Conservation (phyloP, 2,329 filamentous ascomycete genomes). For the Botrytis aclada region DNA sequence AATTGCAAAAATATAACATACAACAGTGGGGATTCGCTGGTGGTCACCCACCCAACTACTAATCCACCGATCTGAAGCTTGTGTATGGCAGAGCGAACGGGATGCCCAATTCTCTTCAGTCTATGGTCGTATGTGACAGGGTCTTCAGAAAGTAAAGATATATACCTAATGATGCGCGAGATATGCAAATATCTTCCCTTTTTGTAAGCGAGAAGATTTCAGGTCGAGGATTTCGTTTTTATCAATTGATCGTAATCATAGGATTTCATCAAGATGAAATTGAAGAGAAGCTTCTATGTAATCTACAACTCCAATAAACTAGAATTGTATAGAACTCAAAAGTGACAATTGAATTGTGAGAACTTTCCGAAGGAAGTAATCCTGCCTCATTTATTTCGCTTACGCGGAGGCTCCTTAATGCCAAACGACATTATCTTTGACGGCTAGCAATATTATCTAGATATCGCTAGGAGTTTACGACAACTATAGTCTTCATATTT, state of each 20-base stretch:
- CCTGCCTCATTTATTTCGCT: too few relatives aligned
- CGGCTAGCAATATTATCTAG: neutral
- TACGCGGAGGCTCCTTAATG: neutral
- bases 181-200: neutral
- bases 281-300: too few relatives aligned
- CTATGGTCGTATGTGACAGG: neutral
- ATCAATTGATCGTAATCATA: too few relatives aligned
- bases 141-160: rapidly evolving
- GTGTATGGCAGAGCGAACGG: neutral
- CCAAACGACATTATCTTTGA: neutral
- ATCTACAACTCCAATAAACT: too few relatives aligned
- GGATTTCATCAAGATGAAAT: too few relatives aligned
- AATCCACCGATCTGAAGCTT: neutral
- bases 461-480: neutral
- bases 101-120: neutral
- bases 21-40: neutral
- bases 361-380: neutral
- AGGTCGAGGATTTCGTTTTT: too few relatives aligned
- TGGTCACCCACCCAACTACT: neutral
- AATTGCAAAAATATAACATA: neutral
- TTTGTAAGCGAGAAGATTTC: too few relatives aligned
- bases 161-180: rapidly evolving
- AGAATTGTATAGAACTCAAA: too few relatives aligned
- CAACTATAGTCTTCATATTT: neutral
- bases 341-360: too few relatives aligned